These are phyloP conservation scores for Solanum habrochaites DNA, from an alignment of 257 asterid species.

Conservation along the genomic window DNA sequence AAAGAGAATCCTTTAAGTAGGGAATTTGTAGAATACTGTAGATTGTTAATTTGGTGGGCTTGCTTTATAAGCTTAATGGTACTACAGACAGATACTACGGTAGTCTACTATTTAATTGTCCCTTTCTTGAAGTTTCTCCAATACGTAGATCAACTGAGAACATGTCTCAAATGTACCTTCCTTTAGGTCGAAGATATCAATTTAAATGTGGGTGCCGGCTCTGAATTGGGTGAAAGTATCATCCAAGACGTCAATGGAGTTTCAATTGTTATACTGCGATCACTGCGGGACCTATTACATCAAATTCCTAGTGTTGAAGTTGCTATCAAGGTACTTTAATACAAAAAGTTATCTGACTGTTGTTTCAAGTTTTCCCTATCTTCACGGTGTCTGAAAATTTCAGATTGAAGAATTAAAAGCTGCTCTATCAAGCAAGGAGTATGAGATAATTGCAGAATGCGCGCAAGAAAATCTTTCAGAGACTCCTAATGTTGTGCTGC, in stretches of 20 bases:
- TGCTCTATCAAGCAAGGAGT: slow-evolving; percentile 87
- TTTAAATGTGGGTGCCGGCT: slow-evolving; percentile 76
- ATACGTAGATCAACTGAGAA: neutral
- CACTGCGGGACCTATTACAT: slow-evolving; percentile 84
- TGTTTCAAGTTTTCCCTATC: neutral
- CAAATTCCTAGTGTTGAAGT: slow-evolving; percentile 72
- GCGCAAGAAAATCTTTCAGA: slow-evolving; percentile 81
- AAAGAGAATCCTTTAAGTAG: neutral
- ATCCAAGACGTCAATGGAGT: slow-evolving; percentile 81
- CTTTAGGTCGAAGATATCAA: slow-evolving; percentile 91
- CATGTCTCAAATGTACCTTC: neutral
- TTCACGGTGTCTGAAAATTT: slow-evolving; percentile 7
- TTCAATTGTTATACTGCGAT: slow-evolving; percentile 57
- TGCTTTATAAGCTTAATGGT: neutral
- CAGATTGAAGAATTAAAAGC: slow-evolving; percentile 92
- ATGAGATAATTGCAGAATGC: slow-evolving; percentile 78
- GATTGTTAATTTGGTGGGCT: neutral
- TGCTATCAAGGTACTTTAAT: slow-evolving; percentile 47
- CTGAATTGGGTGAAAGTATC: slow-evolving; percentile 84
- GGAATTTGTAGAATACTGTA: neutral
- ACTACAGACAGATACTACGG: neutral
- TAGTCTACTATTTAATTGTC: neutral
- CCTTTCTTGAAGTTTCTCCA: neutral
- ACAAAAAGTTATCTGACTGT: neutral
- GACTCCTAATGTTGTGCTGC: slow-evolving; percentile 65